Evolutionary conservation across 2,329 filamentous ascomycete species (phyloP), one percentile per base, ranked within the genome.

Genomic region (Aspergillus eucalypticola): DNA sequence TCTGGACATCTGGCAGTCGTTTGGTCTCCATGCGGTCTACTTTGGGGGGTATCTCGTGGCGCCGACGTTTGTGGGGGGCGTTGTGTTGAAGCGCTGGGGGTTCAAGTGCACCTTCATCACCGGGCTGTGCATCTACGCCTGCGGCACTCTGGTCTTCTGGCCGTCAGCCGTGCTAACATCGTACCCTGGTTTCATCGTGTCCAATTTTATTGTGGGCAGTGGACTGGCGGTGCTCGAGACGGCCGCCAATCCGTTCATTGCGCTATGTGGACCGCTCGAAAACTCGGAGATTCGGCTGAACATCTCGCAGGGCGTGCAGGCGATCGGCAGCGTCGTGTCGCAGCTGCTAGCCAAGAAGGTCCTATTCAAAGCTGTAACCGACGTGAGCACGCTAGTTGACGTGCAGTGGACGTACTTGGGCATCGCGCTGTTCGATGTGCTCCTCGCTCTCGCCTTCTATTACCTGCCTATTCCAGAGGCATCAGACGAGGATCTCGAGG

Each of bases 341-440:
- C 85, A 85, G 2, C 76, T 88, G 2, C 77, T 88, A 38, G 86
- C 86, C 3, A 79, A 83, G 59, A 83, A 82, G 56, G 85, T 85
- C 0, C 78, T 88, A 27, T 87, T 87, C 73, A 79, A 77, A 38
- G 71, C 73, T n/a, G 75, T 79, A 2, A 70, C 70, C 4, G 75
- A 82, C 58, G 82, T 83, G 0, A 76, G 80, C 0, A 82, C 79
- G 8, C 70, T 88, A 25, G 82, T 88, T 58, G 80, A 86, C 57
- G 84, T 87, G 1, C 86, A 88, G 69, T 88, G 86, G 85, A 82
- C 85, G 0, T 88, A 88, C 61, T 81, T 88, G 2, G 86, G 84
- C 7, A 87, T 88, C 59, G 81, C 84, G 1, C 78, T 88, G 11
- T 86, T 87, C 66, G 86, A 83, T 27, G 78, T 87, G 50, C 71